Evolutionary conservation across 805 yeast genomes (phyloP).

Genomic region (Hanseniaspora osmophila): DNA sequence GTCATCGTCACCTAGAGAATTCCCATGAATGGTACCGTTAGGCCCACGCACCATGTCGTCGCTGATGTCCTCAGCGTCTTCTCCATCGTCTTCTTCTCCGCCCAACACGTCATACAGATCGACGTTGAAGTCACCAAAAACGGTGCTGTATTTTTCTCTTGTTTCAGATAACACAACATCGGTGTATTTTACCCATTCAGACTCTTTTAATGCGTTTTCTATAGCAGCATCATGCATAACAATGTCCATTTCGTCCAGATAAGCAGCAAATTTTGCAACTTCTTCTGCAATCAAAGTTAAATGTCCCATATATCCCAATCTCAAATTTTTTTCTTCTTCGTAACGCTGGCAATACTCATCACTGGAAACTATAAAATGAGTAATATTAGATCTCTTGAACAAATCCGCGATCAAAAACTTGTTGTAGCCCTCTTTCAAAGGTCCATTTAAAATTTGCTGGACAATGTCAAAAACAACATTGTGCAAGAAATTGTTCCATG

Average conservation of each 20-base stretch:
- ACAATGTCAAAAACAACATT: constrained; percentile 75
- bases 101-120: constrained; percentile 24
- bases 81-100: constrained; percentile 6
- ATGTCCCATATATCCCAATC: constrained; percentile 96
- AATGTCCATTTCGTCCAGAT: constrained; percentile 25
- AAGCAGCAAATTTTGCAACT: constrained; percentile 67
- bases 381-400: constrained; percentile 44
- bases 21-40: constrained; percentile 4
- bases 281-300: constrained; percentile 87
- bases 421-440: constrained; percentile 59
- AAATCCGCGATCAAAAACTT: constrained; percentile 47
- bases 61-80: constrained; percentile 3
- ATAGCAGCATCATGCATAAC: constrained; percentile 16
- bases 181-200: constrained; percentile 67
- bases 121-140: constrained; percentile 58
- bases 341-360: constrained; percentile 44
- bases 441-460: constrained; percentile 70
- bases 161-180: constrained; percentile 73
- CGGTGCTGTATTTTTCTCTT: constrained; percentile 85
- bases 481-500: constrained; percentile 78
- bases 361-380: constrained; percentile 51
- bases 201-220: constrained; percentile 14
- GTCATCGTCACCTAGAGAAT: constrained; percentile 6
- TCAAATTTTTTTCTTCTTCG: constrained; percentile 45
- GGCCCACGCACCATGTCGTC: constrained; percentile 1